Base-by-base conservation (phyloP, 441 rosid species). In the Eruca vesicaria region DNA sequence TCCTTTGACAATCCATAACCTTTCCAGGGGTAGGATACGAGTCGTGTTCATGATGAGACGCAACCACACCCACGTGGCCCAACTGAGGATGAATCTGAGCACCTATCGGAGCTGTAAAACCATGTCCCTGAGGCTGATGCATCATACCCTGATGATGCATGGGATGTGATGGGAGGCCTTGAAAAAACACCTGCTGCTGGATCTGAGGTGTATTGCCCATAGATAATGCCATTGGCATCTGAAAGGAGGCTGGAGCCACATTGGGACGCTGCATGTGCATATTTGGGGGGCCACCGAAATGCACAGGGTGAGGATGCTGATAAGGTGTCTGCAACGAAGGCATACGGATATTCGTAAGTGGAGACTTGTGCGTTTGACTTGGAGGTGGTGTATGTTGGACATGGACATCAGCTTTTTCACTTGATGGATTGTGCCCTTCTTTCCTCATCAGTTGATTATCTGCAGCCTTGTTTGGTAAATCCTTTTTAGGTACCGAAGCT, bases 91-190 rank as follows among this genome's bases (percentile, higher is more conserved):
- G 84, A 61, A 89, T 75, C 70, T 86, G 96, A 53, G 89, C 80
- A 78, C 93, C 93, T 83, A 92, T 84, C 43, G 86, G 88, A 70
- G 86, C 36, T 5, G 93, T 70, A 83, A 84, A 96, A 79, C 87
- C 72, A 85, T 92, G 75, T 66, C 93, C 88, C 83, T 86, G 97
- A 7, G 90, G 84, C 83, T 91, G 99, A 83, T 89, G 98, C 83
- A 90, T 90, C 77, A 91, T 86, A 75, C 94, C 88, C 75, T 86
- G 99, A 74, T 92, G 86, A 83, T 87, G 94, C 86, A 91, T 73
- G 11, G 86, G 86, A 70, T 90, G 99, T 11, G 87, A 72, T 60
- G 87, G 97, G 63, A 91, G 87, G 75, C 97, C 93, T 70, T 83
- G 87, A 80, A 89, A 88, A 85, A 78, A 92, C 79, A 92, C 78